Conservation (phyloP, 2,329 filamentous ascomycete species). For the Scopulariopsis brevicaulis region DNA sequence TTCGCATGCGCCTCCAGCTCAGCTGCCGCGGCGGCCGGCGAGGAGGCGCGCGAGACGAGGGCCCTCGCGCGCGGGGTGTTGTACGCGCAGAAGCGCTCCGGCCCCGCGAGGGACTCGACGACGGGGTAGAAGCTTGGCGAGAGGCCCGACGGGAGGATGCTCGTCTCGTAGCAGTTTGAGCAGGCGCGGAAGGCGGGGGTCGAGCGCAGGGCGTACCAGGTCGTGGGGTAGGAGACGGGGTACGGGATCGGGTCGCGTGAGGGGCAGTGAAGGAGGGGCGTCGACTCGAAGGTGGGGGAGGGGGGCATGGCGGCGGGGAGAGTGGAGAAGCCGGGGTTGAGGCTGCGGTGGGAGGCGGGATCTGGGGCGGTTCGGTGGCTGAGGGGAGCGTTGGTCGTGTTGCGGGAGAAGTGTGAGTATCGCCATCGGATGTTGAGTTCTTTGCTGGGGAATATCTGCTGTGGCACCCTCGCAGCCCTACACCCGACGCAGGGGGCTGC, state of each 20-base stretch:
- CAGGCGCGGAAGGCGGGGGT: constrained; percentile 3
- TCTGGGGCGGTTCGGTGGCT: background rate
- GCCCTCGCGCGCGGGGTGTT: constrained; percentile 1
- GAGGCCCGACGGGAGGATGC: background rate
- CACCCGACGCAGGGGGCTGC: background rate
- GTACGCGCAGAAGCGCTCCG: constrained; percentile 3
- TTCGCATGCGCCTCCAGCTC: constrained; percentile 1
- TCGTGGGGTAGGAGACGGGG: constrained; percentile 5
- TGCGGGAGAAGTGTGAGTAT: background rate
- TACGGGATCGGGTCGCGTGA: constrained; percentile 4
- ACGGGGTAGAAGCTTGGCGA: constrained; percentile 1
- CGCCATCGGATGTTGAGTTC: background rate
- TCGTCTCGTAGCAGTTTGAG: constrained; percentile 1
- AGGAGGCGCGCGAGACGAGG: background rate
- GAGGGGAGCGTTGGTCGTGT: background rate
- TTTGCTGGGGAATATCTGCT: background rate
- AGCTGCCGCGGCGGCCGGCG: background rate
- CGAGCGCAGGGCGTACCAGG: constrained; percentile 2
- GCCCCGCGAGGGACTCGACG: constrained; percentile 1
- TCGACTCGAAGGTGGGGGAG: constrained; percentile 2
- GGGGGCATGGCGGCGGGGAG: background rate
- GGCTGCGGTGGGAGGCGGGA: background rate
- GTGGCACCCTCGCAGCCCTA: background rate
- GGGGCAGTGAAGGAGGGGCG: constrained; percentile 4
- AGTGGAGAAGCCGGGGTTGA: background rate